These are phyloP conservation scores for Penicillium psychrosexuale DNA, from an alignment of 2,329 filamentous ascomycete genomes.

Conservation along the genomic window DNA sequence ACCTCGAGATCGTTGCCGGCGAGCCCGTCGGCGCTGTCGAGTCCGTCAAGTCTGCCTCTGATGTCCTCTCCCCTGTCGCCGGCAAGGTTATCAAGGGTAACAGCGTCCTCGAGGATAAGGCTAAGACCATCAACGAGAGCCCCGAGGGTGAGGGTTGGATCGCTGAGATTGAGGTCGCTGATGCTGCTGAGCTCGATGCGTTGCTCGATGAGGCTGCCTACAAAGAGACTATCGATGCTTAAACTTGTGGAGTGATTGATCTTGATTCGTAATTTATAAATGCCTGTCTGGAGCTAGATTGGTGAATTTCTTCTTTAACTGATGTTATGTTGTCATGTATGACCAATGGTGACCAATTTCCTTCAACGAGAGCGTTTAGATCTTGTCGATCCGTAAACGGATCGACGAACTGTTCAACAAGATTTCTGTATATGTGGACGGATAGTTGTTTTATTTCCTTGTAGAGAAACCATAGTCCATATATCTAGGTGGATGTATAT, in stretches of 20 bases:
- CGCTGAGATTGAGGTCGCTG: slow-evolving; percentile 75
- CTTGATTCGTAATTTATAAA: slow-evolving; percentile 11
- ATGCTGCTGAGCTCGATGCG: slow-evolving; percentile 66
- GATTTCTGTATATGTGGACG: neutral
- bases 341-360: slow-evolving; percentile 16
- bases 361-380: slow-evolving; percentile 26
- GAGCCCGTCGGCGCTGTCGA: slow-evolving; percentile 93
- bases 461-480: neutral
- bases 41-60: slow-evolving; percentile 96
- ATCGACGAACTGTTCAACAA: slow-evolving; percentile 24
- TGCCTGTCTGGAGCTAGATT: neutral
- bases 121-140: slow-evolving; percentile 80
- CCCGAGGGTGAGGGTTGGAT: slow-evolving; percentile 94
- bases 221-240: slow-evolving; percentile 64
- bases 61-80: slow-evolving; percentile 84
- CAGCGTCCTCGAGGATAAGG: slow-evolving; percentile 73
- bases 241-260: slow-evolving; percentile 29
- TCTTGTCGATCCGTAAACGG: slow-evolving; percentile 15
- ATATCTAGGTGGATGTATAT: neutral
- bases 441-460: neutral
- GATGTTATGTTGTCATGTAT: slow-evolving; percentile 8
- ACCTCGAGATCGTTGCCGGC: slow-evolving; percentile 66
- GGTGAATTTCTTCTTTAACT: slow-evolving; percentile 1
- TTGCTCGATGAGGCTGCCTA: slow-evolving; percentile 79
- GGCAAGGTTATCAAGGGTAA: slow-evolving; percentile 77